Evolutionary conservation across 2,329 filamentous ascomycete genomes (phyloP).

Genomic region (Penicillium sp.): DNA sequence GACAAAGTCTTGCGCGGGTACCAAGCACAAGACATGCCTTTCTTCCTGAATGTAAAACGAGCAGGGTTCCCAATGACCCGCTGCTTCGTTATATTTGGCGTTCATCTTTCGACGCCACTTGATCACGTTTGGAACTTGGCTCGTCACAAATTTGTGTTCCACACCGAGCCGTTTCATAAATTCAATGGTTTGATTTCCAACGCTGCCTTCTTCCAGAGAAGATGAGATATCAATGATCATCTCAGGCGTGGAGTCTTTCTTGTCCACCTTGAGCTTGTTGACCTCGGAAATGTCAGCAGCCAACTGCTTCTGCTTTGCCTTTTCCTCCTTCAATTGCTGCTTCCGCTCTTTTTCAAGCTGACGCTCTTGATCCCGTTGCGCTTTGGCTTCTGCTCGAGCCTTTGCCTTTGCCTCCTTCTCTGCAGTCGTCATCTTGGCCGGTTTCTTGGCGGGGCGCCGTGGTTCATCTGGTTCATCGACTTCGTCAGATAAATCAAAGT

Average conservation of each 20-base stretch:
- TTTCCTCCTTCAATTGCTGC: slow-evolving; percentile 48
- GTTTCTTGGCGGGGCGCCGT: slow-evolving; percentile 41
- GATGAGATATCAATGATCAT: slow-evolving; percentile 69
- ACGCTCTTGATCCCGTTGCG: slow-evolving; percentile 51
- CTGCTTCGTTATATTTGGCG: slow-evolving; percentile 56
- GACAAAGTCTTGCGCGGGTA: slow-evolving; percentile 62
- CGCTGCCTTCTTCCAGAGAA: slow-evolving; percentile 46
- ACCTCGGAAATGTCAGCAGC: slow-evolving; percentile 63
- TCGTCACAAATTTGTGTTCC: slow-evolving; percentile 37
- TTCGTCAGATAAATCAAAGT: slow-evolving; percentile 20
- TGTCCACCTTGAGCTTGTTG: slow-evolving; percentile 67
- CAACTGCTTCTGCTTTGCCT: slow-evolving; percentile 56
- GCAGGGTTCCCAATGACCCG: slow-evolving; percentile 61
- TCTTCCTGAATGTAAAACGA: slow-evolving; percentile 48
- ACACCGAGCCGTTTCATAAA: slow-evolving; percentile 41
- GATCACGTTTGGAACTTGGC: slow-evolving; percentile 48
- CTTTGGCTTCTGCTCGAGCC: slow-evolving; percentile 47
- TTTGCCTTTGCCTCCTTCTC: slow-evolving; percentile 46
- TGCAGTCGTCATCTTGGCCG: slow-evolving; percentile 23
- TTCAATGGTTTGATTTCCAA: slow-evolving; percentile 42
- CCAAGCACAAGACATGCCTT: slow-evolving; percentile 56
- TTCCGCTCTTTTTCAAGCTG: slow-evolving; percentile 51
- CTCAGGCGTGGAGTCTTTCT: slow-evolving; percentile 65
- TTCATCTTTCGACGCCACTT: slow-evolving; percentile 64
- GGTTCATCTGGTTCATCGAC: slow-evolving; percentile 45